Evolutionary conservation across 1,284 basidiomycete genomes (phyloP).

Genomic region (Ustilago hordei): DNA sequence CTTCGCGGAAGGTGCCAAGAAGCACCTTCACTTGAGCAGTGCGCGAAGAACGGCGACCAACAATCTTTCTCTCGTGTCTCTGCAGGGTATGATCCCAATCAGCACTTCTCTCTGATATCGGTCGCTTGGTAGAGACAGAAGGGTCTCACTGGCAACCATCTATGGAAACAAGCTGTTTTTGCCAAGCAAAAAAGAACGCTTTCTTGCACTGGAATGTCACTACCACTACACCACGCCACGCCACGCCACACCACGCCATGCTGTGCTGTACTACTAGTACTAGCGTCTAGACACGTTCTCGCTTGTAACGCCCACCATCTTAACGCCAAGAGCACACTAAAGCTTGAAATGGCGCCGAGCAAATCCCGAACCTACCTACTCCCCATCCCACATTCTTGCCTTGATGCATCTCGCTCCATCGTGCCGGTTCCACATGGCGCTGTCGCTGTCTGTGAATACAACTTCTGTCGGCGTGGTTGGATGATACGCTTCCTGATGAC

Average conservation of each 20-base stretch:
- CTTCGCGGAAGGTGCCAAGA: slow-evolving; percentile 1
- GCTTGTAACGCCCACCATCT: background rate
- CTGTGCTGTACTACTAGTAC: too few species aligned
- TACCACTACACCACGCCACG: background rate
- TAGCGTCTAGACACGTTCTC: background rate
- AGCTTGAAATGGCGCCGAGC: background rate
- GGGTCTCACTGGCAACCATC: background rate
- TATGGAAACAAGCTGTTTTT: background rate
- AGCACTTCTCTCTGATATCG: background rate
- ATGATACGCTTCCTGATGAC: background rate
- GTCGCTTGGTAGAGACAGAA: slow-evolving; percentile 3
- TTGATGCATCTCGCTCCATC: background rate
- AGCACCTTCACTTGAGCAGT: background rate
- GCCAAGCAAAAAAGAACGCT: slow-evolving; percentile 11
- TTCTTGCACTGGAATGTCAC: slow-evolving; percentile 25
- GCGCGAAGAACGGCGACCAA: slow-evolving; percentile 1
- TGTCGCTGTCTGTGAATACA: background rate
- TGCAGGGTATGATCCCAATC: background rate
- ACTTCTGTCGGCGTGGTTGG: background rate
- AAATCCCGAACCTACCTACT: background rate
- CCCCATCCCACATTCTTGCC: background rate
- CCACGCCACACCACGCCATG: background rate
- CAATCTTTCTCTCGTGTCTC: background rate
- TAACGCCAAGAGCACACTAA: slow-evolving; percentile 2
- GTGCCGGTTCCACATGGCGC: background rate